phyloP scores from a whole-genome alignment of 2,329 filamentous ascomycete species.

The Fusarium virguliforme region DNA sequence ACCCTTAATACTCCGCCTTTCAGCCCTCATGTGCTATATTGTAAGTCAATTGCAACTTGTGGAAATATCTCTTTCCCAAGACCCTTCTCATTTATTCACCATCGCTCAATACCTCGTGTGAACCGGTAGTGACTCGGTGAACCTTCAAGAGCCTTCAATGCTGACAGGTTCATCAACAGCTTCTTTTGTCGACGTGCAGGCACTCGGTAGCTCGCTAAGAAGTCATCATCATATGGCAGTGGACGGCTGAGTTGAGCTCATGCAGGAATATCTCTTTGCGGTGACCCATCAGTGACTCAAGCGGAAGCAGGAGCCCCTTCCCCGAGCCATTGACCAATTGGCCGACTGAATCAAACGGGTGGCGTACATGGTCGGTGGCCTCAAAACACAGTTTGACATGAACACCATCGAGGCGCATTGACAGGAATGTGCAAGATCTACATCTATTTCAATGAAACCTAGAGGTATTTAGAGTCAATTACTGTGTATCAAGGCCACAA shows the following conservation, averaged over 20 bases:
- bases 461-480: too few species aligned
- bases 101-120: too few species aligned
- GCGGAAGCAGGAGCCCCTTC: background rate
- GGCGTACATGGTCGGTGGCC: constrained; percentile 1
- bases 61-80: too few species aligned
- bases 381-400: constrained; percentile 4
- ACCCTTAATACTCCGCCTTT: too few species aligned
- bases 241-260: background rate
- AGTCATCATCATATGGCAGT: background rate
- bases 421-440: background rate
- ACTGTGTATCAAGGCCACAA: background rate
- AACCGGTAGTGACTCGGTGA: too few species aligned
- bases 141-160: too few species aligned
- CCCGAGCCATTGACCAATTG: background rate
- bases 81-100: too few species aligned
- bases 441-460: background rate
- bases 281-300: constrained; percentile 1
- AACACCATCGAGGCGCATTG: background rate
- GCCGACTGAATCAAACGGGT: background rate
- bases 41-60: too few species aligned
- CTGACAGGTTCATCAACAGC: too few species aligned
- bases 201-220: background rate
- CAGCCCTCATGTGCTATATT: too few species aligned
- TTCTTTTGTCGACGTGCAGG: background rate
- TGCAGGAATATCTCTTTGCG: background rate